phyloP scores from a whole-genome alignment of 2,329 filamentous ascomycete species.

The Helminthosporium solani region DNA sequence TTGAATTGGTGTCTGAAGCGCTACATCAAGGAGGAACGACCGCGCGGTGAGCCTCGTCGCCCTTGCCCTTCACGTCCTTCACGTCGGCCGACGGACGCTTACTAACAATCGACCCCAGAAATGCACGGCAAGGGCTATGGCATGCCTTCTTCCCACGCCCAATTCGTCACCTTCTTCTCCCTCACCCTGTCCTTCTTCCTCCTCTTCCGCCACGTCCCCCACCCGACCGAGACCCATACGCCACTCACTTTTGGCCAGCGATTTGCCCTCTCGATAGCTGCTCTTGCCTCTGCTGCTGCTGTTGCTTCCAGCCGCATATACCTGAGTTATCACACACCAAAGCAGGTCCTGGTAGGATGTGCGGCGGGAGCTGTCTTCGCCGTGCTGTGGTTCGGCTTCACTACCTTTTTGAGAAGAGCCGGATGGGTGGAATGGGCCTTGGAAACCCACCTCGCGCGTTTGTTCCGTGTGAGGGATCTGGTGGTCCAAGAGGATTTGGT shows the following conservation, averaged over 20 bases:
- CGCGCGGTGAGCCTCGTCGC: constrained; percentile 61
- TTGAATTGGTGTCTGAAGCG: constrained; percentile 89
- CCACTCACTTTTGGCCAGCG: constrained; percentile 66
- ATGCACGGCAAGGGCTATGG: constrained; percentile 91
- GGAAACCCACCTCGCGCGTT: constrained; percentile 62
- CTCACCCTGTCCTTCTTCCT: constrained; percentile 83
- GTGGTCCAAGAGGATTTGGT: constrained; percentile 84
- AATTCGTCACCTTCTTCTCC: constrained; percentile 92
- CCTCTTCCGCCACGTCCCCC: constrained; percentile 66
- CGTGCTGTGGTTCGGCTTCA: constrained; percentile 74
- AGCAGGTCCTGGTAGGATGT: constrained; percentile 81
- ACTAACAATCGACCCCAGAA: constrained; percentile 44
- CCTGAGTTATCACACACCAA: constrained; percentile 85
- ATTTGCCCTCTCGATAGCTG: constrained; percentile 49
- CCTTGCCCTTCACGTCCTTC: background rate
- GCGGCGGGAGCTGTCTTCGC: constrained; percentile 70
- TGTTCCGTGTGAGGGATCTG: constrained; percentile 76
- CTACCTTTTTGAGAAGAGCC: constrained; percentile 62
- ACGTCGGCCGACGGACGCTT: background rate
- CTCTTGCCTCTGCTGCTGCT: constrained; percentile 45
- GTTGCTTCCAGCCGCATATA: constrained; percentile 84
- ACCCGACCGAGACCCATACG: constrained; percentile 49
- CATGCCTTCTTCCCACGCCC: constrained; percentile 94
- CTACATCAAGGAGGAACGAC: constrained; percentile 87
- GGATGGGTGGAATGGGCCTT: constrained; percentile 74